Conservation (phyloP, 768 basidiomycete species). For the Termitomyces sp. region DNA sequence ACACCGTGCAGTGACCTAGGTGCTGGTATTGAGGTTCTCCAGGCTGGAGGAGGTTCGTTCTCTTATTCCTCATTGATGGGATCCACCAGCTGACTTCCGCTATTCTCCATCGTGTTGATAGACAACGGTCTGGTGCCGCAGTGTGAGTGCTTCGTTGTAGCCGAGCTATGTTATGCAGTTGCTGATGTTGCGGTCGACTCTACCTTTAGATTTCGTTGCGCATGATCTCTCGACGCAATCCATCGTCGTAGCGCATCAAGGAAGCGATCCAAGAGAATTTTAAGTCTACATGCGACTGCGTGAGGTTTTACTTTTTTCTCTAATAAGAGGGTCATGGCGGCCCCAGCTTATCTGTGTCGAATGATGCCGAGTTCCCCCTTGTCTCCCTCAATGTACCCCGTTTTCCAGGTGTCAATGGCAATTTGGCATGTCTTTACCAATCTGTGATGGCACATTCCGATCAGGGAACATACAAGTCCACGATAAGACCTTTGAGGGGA, state of each 20-base stretch:
- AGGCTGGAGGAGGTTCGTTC: constrained; percentile 29
- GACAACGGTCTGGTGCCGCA: constrained; percentile 7
- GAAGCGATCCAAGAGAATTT: constrained; percentile 25
- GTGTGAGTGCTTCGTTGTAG: constrained; percentile 3
- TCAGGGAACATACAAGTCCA: constrained; percentile 29
- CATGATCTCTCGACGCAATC: constrained; percentile 25
- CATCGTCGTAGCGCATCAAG: constrained; percentile 37
- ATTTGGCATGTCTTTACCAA: background rate
- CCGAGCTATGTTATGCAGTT: too few relatives aligned
- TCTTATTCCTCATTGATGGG: background rate
- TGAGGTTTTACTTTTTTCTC: background rate
- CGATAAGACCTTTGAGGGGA: constrained; percentile 31
- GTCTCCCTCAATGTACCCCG: constrained; percentile 23
- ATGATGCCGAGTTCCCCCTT: constrained; percentile 26
- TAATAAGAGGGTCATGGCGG: background rate
- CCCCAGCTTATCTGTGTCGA: constrained; percentile 27
- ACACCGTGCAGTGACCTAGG: constrained; percentile 24
- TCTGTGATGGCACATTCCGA: background rate
- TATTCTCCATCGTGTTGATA: background rate
- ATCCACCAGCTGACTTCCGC: background rate
- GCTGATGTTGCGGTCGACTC: too few relatives aligned
- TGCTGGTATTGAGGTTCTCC: constrained; percentile 18
- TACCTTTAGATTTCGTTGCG: constrained; percentile 31
- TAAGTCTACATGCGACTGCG: too few relatives aligned
- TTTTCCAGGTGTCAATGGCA: constrained; percentile 23